A percentile compares a stretch with the other conserved stretches of the same genome.
Conservation (phyloP, 495 filamentous ascomycete genomes). For the Trypethelium eluteriae region DNA sequence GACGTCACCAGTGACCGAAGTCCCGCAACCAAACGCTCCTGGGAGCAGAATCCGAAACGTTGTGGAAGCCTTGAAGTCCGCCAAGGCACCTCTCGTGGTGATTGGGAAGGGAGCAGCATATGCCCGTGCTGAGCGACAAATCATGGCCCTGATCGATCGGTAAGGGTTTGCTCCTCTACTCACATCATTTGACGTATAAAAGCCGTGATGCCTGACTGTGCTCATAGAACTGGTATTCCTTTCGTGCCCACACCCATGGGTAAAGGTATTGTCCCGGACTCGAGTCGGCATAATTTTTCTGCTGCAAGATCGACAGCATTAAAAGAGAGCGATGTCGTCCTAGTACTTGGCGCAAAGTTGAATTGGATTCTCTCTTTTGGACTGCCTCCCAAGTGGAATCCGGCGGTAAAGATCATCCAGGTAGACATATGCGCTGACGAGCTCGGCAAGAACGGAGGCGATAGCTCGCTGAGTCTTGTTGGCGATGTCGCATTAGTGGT, state of each 20-base stretch:
- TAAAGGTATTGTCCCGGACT: conserved; percentile 54
- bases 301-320: conserved; percentile 52
- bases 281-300: conserved; percentile 49
- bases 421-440: conserved; percentile 54
- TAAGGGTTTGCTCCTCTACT: neutral
- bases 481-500: conserved; percentile 50
- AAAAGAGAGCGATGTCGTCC: conserved; percentile 50
- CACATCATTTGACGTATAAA: neutral
- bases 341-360: conserved; percentile 53
- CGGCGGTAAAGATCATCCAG: conserved; percentile 50
- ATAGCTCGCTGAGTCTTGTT: conserved; percentile 43
- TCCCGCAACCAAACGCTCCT: conserved; percentile 35
- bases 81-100: conserved; percentile 50
- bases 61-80: conserved; percentile 42
- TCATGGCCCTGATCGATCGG: conserved; percentile 43
- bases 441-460: conserved; percentile 44
- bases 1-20: conserved; percentile 27
- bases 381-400: conserved; percentile 49
- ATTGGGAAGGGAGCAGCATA: conserved; percentile 59
- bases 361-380: conserved; percentile 62
- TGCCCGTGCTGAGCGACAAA: conserved; percentile 44
- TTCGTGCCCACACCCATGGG: conserved; percentile 60
- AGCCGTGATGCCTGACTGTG: conserved; percentile 5
- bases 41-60: conserved; percentile 40
- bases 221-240: conserved; percentile 43